Evolutionary conservation across 306 rosid genomes (phyloP), one percentile per base, ranked within the genome.

Genomic region (Begonia loranthoides): DNA sequence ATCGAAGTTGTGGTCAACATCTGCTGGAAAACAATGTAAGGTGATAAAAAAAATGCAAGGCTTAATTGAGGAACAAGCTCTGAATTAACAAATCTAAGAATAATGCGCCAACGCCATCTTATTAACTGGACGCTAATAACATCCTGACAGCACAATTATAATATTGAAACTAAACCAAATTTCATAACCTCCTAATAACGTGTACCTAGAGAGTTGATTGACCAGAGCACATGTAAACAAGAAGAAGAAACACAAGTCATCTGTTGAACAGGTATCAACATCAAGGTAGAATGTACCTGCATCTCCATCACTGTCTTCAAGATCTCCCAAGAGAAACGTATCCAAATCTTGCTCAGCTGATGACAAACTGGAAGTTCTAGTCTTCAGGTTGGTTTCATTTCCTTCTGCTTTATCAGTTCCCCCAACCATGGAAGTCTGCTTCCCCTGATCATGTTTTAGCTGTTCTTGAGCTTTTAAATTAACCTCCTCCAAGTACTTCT

Each of bases 321-420:
- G 89, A 77, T 89, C 97, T 57, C 95, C 97, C 69, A 89, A 84
- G 59, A 89, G 94, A 67, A 89, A 89, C 15, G 83, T 67, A 64
- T 89, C 95, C 73, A 84, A 59, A 66, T 89, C 97, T 68, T 84
- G 95, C 66, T 84, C 97, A 54, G 76, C 69, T 15, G 87, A 71
- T 34, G 90, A 79, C 68, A 87, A 56, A 41, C 74, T 78, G 13
- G 94, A 77, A 63, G 87, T 65, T 66, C 41, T 66, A 72, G 70
- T 59, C 61, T 68, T 77, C 57, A 58, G 50, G 72, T 64, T 72
- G 67, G 70, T 71, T 58, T 78, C 83, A 5, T 58, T 44, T 50
- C 65, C 73, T 77, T 77, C 82, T 1, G 59, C 74, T 69, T 76
- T 73, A 39, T 77, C 92, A 54, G 67, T 49, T 56, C 70, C 84